Conservation (phyloP, 495 filamentous ascomycete genomes). For the Amniculicola lignicola region DNA sequence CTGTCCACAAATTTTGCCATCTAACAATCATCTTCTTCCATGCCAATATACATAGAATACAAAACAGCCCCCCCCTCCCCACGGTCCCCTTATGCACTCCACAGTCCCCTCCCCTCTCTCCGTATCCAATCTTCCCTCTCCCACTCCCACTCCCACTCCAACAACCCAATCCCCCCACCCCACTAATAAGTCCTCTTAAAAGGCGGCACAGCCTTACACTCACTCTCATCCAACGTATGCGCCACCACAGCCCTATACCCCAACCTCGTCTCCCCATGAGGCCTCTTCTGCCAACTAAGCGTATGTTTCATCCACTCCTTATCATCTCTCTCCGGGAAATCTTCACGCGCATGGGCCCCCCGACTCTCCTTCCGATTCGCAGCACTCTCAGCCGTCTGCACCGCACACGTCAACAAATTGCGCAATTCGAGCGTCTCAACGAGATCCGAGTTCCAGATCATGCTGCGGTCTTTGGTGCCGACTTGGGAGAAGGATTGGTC, state of each 20-base stretch:
- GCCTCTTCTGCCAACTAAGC: constrained; percentile 83
- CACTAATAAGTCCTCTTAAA: constrained; percentile 45
- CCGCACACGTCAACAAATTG: constrained; percentile 91
- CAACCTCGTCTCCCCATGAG: constrained; percentile 41
- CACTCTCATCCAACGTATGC: constrained; percentile 44
- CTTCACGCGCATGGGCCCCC: constrained; percentile 92
- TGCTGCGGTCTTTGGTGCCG: constrained; percentile 93
- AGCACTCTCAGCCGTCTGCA: constrained; percentile 83
- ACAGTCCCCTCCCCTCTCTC: constrained; percentile 1
- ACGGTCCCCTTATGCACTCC: no score
- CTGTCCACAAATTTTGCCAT: no score
- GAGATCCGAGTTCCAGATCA: constrained; percentile 99
- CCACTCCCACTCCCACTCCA: neutral
- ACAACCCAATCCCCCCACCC: neutral
- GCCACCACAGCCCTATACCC: constrained; percentile 39
- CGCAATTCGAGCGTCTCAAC: constrained; percentile 92
- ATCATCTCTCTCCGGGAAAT: constrained; percentile 91
- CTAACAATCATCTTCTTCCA: no score
- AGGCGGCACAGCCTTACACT: constrained; percentile 45
- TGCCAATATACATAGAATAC: constrained; percentile 35
- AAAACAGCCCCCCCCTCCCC: constrained; percentile 13
- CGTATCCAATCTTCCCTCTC: neutral
- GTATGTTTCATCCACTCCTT: constrained; percentile 99
- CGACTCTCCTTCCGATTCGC: constrained; percentile 90
- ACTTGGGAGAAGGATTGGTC: constrained; percentile 77